phyloP scores from a whole-genome alignment of 148 eudicot genomes.

The Spergularia marina region DNA sequence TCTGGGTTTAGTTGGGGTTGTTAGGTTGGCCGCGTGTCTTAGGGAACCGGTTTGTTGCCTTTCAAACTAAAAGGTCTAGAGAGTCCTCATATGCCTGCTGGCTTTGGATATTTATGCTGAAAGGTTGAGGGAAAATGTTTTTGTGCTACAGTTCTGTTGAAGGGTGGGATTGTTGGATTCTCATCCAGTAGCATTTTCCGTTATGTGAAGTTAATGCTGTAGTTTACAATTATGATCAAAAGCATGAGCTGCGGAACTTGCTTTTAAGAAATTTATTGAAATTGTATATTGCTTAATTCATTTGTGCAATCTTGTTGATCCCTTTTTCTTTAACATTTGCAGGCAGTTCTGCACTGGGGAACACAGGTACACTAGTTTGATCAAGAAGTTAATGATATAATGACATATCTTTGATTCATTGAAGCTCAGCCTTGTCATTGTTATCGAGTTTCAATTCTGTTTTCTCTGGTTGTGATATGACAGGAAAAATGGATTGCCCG shows the following conservation, averaged over 20 bases:
- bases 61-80: neutral
- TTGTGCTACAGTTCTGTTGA: neutral
- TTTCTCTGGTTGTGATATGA: constrained; percentile 17
- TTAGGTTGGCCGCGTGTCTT: neutral
- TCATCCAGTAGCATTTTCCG: neutral
- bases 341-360: constrained; percentile 98
- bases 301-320: constrained; percentile 7
- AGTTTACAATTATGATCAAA: neutral
- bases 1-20: neutral
- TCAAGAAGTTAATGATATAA: neutral
- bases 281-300: neutral
- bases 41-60: neutral
- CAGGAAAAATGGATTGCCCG: constrained; percentile 94
- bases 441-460: neutral
- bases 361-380: constrained; percentile 49
- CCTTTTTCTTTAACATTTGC: constrained; percentile 22
- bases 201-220: constrained; percentile 3
- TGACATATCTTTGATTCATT: neutral
- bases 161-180: neutral
- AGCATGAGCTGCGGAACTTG: neutral
- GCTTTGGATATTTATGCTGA: neutral
- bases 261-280: neutral
- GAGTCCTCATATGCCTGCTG: neutral
- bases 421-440: neutral
- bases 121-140: neutral